A percentile compares a stretch with the other conserved stretches of the same genome.
These are phyloP conservation scores for Aspergillus sparsus DNA, from an alignment of 495 filamentous ascomycete species.

Conservation along the genomic window DNA sequence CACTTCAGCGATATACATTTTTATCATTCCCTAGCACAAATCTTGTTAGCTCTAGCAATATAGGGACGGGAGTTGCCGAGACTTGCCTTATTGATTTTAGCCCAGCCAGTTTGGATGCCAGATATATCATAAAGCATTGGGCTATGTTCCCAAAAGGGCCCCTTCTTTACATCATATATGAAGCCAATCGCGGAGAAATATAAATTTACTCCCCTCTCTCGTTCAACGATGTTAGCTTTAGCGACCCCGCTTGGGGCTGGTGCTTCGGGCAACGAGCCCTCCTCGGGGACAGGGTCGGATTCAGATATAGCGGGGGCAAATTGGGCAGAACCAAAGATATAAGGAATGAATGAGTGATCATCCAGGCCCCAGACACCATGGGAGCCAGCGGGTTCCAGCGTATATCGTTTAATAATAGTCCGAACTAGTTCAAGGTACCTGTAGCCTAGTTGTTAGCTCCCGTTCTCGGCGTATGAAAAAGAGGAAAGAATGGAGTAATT, in stretches of 20 bases:
- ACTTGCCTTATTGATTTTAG: slow-evolving; percentile 91
- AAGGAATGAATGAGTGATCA: slow-evolving; percentile 97
- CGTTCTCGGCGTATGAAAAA: too few species aligned
- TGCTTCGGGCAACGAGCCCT: slow-evolving; percentile 72
- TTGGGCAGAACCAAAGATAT: slow-evolving; percentile 90
- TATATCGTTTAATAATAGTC: slow-evolving; percentile 82
- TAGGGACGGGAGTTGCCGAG: background rate
- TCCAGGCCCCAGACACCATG: slow-evolving; percentile 98
- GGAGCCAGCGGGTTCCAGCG: slow-evolving; percentile 91
- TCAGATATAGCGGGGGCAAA: slow-evolving; percentile 70
- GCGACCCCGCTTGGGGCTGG: slow-evolving; percentile 70
- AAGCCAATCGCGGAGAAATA: slow-evolving; percentile 99
- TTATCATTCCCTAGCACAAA: slow-evolving; percentile 60
- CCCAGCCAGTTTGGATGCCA: slow-evolving; percentile 88
- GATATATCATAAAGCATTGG: slow-evolving; percentile 94
- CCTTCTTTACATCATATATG: slow-evolving; percentile 96
- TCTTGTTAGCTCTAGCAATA: slow-evolving; percentile 7
- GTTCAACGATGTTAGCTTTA: slow-evolving; percentile 64
- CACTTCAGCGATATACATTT: slow-evolving; percentile 73
- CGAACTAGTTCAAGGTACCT: slow-evolving; percentile 87
- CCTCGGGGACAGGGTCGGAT: slow-evolving; percentile 62
- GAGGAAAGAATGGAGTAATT: too few species aligned
- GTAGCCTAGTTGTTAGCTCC: background rate
- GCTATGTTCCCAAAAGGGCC: slow-evolving; percentile 98
- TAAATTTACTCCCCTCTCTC: slow-evolving; percentile 72